These are phyloP conservation scores for Inosperma sp. DNA, from an alignment of 768 basidiomycete genomes.

Conservation along the genomic window DNA sequence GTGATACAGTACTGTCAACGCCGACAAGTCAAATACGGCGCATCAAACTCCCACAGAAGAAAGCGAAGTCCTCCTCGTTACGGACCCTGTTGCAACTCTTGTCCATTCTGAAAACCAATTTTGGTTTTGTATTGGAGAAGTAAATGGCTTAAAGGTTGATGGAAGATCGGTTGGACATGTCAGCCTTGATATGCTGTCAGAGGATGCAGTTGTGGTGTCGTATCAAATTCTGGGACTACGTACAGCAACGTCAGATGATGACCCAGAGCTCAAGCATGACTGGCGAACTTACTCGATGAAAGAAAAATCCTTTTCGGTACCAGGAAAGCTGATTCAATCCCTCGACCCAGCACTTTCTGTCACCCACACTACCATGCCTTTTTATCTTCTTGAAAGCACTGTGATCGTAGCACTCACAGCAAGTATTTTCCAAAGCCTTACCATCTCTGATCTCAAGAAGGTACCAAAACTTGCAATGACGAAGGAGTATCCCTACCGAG, in stretches of 20 bases:
- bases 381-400: conserved; percentile 23
- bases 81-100: conserved; percentile 25
- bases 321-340: conserved; percentile 23
- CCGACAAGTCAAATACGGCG: too few species aligned
- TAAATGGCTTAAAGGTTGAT: conserved; percentile 23
- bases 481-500: conserved; percentile 19
- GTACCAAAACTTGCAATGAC: conserved; percentile 17
- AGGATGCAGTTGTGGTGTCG: conserved; percentile 16
- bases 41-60: background rate
- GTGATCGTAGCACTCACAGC: conserved; percentile 20
- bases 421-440: conserved; percentile 19
- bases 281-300: conserved; percentile 22
- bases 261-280: conserved; percentile 19
- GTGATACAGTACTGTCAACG: too few species aligned
- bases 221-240: conserved; percentile 25
- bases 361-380: conserved; percentile 5
- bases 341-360: conserved; percentile 22
- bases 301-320: conserved; percentile 18
- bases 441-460: conserved; percentile 12
- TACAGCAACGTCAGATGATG: conserved; percentile 18
- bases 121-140: conserved; percentile 29
- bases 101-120: conserved; percentile 20
- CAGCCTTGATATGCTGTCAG: conserved; percentile 15
- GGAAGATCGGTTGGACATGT: conserved; percentile 14
- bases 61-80: conserved; percentile 12